Evolutionary conservation across 2,329 filamentous ascomycete genomes (phyloP).

Genomic region (Pseudohalonectria lignicola): DNA sequence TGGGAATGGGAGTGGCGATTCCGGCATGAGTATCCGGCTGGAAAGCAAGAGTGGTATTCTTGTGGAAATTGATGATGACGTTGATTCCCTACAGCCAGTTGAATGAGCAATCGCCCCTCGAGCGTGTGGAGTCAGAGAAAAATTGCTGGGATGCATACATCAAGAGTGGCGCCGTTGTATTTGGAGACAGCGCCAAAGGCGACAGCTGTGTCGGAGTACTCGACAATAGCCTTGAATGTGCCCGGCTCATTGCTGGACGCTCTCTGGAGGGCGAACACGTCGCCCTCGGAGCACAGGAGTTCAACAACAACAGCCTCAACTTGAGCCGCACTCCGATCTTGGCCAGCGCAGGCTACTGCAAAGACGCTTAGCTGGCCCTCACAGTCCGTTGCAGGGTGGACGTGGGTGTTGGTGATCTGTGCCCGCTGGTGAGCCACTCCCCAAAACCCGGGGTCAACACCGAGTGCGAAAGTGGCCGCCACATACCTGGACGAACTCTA

Average conservation of each 20-base stretch:
- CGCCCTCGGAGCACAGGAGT: constrained; percentile 34
- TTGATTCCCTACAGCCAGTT: constrained; percentile 3
- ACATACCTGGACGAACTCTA: constrained; percentile 30
- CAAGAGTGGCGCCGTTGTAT: constrained; percentile 24
- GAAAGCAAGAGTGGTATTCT: constrained; percentile 8
- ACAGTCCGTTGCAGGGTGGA: constrained; percentile 25
- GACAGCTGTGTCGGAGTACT: constrained; percentile 39
- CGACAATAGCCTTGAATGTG: constrained; percentile 34
- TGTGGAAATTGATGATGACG: constrained; percentile 3
- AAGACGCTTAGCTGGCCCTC: constrained; percentile 45
- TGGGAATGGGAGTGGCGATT: constrained; percentile 10
- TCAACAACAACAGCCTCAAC: constrained; percentile 26
- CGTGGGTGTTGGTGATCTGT: constrained; percentile 17
- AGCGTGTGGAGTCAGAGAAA: neutral
- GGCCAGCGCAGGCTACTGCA: constrained; percentile 22
- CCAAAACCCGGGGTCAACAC: too few species aligned
- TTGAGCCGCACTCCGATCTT: constrained; percentile 3
- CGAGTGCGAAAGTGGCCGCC: too few species aligned
- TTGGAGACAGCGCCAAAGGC: constrained; percentile 27
- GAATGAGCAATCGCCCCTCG: neutral
- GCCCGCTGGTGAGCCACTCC: too few species aligned
- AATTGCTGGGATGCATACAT: constrained; percentile 16
- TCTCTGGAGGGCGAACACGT: constrained; percentile 39
- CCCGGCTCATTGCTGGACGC: constrained; percentile 27
- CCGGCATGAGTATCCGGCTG: constrained; percentile 7